Base-by-base conservation (phyloP, 768 basidiomycete genomes). In the Boletus reticulatus region DNA sequence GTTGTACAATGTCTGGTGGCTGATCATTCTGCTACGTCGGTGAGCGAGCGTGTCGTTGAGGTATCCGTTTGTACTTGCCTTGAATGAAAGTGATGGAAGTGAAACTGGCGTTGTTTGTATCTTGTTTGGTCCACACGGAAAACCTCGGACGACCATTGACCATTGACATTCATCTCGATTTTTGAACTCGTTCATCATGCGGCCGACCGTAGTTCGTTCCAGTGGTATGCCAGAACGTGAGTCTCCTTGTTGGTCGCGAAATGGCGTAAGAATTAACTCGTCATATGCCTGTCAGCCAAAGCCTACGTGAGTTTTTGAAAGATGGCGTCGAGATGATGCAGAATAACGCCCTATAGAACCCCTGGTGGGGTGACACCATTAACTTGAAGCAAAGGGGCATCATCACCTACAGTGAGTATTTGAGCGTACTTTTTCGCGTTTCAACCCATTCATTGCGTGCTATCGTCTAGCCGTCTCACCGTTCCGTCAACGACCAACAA, bases 321-420 rank as follows among this genome's bases (percentile, higher is more conserved):
- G n/a, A 27, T 38, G 39, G 47, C 24, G 36, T n/a, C 16, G 20
- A 45, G 22, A 47, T 36, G 14, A 22, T 27, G 7, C 9, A 14
- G 43, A 55, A n/a, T 57, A 49, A 64, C 42, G 20, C 43, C 36
- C 50, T 45, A 53, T 68, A 95, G 92, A 88, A 80, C 73, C 77
- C 86, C 49, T 97, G 94, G 94, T 97, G 94, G 93, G 94, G 93
- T 75, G 85, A 89, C 74, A 76, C 79, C 62, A 81, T 82, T 57
- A 76, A 80, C 43, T 78, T 78, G 63, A 85, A 84, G 69, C 85
- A 87, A 67, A 92, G 81, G 74, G 93, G 94, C 50, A 79, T 95
- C 55, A 76, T 82, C 48, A 75, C 79, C 66, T 97, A 96, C 80
- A 80, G 94, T 96, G 66, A 76, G 92, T 83, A 17, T 10, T 39